Percentiles rank a stretch among this genome's conserved stretches.
phyloP scores from a whole-genome alignment of 2,329 filamentous ascomycete genomes.

The Fusarium duplospermum region DNA sequence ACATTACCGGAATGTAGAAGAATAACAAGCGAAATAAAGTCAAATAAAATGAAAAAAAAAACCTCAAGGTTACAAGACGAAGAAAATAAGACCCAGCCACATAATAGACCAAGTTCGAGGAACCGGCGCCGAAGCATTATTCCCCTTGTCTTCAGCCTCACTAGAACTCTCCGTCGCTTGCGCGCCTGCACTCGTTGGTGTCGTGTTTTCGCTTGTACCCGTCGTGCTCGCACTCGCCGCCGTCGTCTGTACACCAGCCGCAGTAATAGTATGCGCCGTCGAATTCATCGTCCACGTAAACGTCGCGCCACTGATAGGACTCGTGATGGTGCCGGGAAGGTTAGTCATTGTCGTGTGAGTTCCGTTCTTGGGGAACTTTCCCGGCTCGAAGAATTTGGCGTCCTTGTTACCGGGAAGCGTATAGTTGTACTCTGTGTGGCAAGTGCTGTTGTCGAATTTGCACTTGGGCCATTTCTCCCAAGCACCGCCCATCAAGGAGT shows the following conservation, averaged over 20 bases:
- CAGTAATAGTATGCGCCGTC: neutral
- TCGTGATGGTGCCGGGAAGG: neutral
- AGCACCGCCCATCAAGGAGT: neutral
- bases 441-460: neutral
- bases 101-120: neutral
- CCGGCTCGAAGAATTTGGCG: neutral
- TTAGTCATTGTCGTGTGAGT: neutral
- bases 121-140: neutral
- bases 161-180: neutral
- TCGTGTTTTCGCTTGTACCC: neutral
- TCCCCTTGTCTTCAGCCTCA: neutral
- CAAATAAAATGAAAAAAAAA: too few species aligned
- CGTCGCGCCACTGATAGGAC: neutral
- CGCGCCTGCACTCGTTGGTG: neutral
- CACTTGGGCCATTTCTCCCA: neutral
- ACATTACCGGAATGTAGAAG: too few species aligned
- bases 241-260: neutral
- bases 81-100: neutral
- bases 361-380: conserved; percentile 1
- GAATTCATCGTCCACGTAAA: neutral
- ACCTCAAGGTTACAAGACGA: neutral
- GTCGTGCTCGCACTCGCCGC: neutral
- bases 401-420: neutral
- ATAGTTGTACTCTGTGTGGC: neutral
- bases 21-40: too few species aligned